Evolutionary conservation across 2,329 filamentous ascomycete genomes (phyloP).

Genomic region (Pseudocercospora musae): DNA sequence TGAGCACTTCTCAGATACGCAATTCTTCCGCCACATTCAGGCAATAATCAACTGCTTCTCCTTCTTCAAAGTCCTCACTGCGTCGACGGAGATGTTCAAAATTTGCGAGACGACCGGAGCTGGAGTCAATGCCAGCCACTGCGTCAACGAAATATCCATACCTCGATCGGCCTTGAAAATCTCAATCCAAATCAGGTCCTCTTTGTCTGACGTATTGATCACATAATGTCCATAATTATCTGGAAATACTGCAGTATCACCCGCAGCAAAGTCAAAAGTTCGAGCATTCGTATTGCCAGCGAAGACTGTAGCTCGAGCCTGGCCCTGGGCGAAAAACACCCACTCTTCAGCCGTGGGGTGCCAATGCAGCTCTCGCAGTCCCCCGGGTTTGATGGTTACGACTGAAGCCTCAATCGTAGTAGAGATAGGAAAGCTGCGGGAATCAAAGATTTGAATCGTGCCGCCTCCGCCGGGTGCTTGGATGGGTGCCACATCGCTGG

Average conservation of each 20-base stretch:
- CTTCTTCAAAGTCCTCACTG: constrained; percentile 18
- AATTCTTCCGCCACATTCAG: not conserved
- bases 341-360: constrained; percentile 60
- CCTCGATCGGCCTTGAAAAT: constrained; percentile 67
- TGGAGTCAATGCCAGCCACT: constrained; percentile 68
- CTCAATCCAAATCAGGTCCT: constrained; percentile 66
- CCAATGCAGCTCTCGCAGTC: constrained; percentile 66
- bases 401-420: constrained; percentile 65
- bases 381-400: constrained; percentile 61
- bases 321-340: constrained; percentile 66
- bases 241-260: constrained; percentile 44
- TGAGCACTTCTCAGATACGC: not conserved
- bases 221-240: constrained; percentile 63
- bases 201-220: constrained; percentile 62
- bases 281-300: constrained; percentile 57
- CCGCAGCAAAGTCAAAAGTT: constrained; percentile 64
- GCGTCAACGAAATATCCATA: constrained; percentile 62
- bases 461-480: constrained; percentile 56
- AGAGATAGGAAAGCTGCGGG: constrained; percentile 63
- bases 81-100: constrained; percentile 11
- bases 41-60: constrained; percentile 23
- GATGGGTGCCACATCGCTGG: constrained; percentile 6
- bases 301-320: constrained; percentile 61
- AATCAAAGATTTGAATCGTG: constrained; percentile 59
- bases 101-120: constrained; percentile 51